These are phyloP conservation scores for Hypoxylon rickii DNA, from an alignment of 495 filamentous ascomycete species.

Conservation along the genomic window DNA sequence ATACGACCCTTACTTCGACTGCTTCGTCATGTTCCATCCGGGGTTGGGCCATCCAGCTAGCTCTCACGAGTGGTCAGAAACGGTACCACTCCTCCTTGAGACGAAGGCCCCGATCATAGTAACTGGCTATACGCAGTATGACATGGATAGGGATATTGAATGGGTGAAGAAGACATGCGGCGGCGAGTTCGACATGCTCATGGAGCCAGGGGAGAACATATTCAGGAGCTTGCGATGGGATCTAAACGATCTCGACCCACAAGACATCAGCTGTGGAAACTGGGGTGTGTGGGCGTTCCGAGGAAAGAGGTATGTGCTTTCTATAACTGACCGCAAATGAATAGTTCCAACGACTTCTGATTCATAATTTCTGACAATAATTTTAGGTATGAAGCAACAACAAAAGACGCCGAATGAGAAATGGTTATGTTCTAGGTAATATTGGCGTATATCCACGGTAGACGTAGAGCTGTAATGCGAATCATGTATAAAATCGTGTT, in stretches of 20 bases:
- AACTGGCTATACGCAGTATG: conserved; percentile 93
- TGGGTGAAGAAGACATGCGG: conserved; percentile 83
- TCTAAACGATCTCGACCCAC: conserved; percentile 91
- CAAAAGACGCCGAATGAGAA: conserved; percentile 46
- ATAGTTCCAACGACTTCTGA: not conserved
- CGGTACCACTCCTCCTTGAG: conserved; percentile 84
- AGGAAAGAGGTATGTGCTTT: conserved; percentile 82
- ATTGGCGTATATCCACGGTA: conserved; percentile 6
- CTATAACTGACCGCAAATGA: too few relatives aligned
- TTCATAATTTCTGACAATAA: conserved; percentile 38
- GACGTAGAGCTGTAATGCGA: conserved; percentile 2
- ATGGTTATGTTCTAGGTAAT: not conserved
- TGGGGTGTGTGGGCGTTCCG: conserved; percentile 97
- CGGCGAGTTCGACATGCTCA: conserved; percentile 87
- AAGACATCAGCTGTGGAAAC: conserved; percentile 92
- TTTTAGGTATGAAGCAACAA: conserved; percentile 65
- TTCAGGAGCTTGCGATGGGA: conserved; percentile 98
- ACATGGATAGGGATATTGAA: conserved; percentile 87
- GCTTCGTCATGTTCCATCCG: conserved; percentile 94
- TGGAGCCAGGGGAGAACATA: conserved; percentile 90
- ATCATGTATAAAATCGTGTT: conserved; percentile 9
- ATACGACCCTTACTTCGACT: conserved; percentile 97
- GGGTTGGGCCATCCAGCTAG: conserved; percentile 92
- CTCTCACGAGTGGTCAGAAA: conserved; percentile 90
- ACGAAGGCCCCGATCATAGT: conserved; percentile 93